Conservation (phyloP, 805 yeast genomes). For the Kodamaea hsintzibuensis region DNA sequence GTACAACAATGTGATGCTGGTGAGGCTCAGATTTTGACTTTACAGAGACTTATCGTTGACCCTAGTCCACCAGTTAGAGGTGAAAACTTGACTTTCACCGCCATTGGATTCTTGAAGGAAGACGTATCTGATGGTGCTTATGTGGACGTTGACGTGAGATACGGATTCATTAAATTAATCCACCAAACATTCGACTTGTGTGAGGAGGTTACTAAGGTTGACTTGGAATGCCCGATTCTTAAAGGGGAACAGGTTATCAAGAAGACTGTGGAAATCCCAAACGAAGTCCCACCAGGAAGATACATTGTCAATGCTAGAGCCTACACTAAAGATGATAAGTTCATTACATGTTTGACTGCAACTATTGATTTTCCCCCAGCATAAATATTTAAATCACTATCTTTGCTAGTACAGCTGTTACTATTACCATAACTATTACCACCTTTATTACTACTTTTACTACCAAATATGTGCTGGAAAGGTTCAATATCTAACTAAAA, state of each 20-base stretch:
- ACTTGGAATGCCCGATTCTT: conserved; percentile 77
- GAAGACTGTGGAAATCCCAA: conserved; percentile 81
- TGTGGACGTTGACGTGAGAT: conserved; percentile 89
- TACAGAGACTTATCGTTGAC: conserved; percentile 56
- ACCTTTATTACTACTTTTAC: too few relatives aligned
- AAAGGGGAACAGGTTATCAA: conserved; percentile 66
- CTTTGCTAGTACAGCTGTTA: not conserved
- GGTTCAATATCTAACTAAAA: too few relatives aligned
- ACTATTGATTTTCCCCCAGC: conserved; percentile 56
- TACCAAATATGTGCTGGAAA: too few relatives aligned
- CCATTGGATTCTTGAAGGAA: conserved; percentile 60
- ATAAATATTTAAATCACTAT: too few relatives aligned
- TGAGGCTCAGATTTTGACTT: conserved; percentile 61
- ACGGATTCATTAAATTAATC: conserved; percentile 86
- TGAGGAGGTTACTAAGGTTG: conserved; percentile 81
- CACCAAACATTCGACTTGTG: conserved; percentile 93
- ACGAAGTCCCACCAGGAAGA: conserved; percentile 93
- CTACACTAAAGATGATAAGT: conserved; percentile 76
- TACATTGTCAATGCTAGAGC: conserved; percentile 89
- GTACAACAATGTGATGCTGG: conserved; percentile 70
- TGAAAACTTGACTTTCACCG: conserved; percentile 74
- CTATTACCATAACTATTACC: too few relatives aligned
- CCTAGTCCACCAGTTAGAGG: conserved; percentile 95
- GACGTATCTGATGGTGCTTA: conserved; percentile 82
- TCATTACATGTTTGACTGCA: conserved; percentile 82